Base-by-base conservation (phyloP, 2,329 filamentous ascomycete species). In the Aspergillus aculeatinus region DNA sequence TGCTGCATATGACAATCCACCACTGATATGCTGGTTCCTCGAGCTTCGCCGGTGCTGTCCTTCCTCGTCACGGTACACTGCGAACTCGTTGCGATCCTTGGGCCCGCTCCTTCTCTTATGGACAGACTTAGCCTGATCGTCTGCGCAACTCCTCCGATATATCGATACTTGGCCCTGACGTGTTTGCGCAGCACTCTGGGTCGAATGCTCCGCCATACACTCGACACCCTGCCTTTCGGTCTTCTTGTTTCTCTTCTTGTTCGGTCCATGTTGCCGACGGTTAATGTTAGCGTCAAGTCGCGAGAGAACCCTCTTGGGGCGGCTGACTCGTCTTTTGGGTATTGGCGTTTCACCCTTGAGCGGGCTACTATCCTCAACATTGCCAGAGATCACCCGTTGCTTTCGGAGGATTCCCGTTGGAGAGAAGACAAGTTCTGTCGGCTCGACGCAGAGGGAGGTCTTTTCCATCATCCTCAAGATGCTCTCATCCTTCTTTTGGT, bases 401-500 rank as follows among this genome's bases (percentile, higher is more conserved):
- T 76, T 80, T 53, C 75, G 72, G 44, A 82, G 62, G 12, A 68
- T 69, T 5, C 80, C 80, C 11, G 72, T 72, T 14, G 79, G 75
- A 14, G 78, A 80, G 60, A 80, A 82, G 14, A 82, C 75, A 23
- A 77, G 70, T 60, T 83, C 81, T 4, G 75, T 78, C 2, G 80
- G 79, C 62, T 81, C 75, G 14, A 81, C 76, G 16, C 73, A 67
- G 52, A 71, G 68, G 2, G 81, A 81, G 5, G 77, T 77, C 55
- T 67, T 72, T 63, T 82, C 75, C 79, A 83, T 81, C 62, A 72
- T 74, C 63, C 72, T 79, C 51, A 82, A 56, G 25, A 79, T 73
- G 33, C 72, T 77, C 12, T 72, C 73, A 50, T 82, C 79, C 62
- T 83, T 83, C 65, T 81, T 82, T 66, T 83, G 81, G 59, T 83